These are phyloP conservation scores for Sequoia sempervirens DNA, from an alignment of 75 land plant genomes.

Conservation along the genomic window DNA sequence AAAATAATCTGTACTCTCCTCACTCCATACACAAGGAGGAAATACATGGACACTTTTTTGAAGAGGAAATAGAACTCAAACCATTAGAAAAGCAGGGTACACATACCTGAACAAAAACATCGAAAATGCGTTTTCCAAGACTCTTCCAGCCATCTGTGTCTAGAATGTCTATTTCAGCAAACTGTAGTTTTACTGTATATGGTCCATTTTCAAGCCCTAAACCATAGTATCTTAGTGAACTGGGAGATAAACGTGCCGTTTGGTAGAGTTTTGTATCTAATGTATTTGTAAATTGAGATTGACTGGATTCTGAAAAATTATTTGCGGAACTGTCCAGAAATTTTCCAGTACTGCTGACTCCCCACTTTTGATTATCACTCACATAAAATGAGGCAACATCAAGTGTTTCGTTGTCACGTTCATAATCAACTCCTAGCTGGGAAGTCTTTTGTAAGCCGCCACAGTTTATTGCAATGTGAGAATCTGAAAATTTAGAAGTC, in stretches of 20 bases:
- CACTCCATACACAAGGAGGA: background rate
- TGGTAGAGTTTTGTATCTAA: slow-evolving; percentile 30
- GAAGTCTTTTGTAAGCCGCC: slow-evolving; percentile 38
- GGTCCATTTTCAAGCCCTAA: slow-evolving; percentile 41
- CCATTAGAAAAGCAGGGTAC: background rate
- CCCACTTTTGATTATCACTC: slow-evolving; percentile 34
- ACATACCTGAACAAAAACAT: slow-evolving; percentile 66
- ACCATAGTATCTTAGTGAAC: slow-evolving; percentile 53
- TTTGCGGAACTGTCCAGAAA: slow-evolving; percentile 15
- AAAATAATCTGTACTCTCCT: background rate
- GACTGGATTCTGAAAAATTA: background rate
- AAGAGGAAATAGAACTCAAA: background rate
- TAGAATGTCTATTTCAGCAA: slow-evolving; percentile 39
- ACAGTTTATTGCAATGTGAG: slow-evolving; percentile 46
- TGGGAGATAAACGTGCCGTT: slow-evolving; percentile 27
- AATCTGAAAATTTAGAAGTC: slow-evolving; percentile 26
- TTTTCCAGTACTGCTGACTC: slow-evolving; percentile 44
- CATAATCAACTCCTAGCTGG: slow-evolving; percentile 18
- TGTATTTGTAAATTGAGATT: slow-evolving; percentile 24
- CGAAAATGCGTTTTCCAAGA: slow-evolving; percentile 64
- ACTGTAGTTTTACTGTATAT: slow-evolving; percentile 34
- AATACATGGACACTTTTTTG: background rate
- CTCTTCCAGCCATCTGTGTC: slow-evolving; percentile 32
- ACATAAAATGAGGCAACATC: slow-evolving; percentile 41
- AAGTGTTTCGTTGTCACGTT: slow-evolving; percentile 34